Evolutionary conservation across 441 rosid genomes (phyloP), one percentile per base, ranked within the genome.

Genomic region (Populus hybrid): DNA sequence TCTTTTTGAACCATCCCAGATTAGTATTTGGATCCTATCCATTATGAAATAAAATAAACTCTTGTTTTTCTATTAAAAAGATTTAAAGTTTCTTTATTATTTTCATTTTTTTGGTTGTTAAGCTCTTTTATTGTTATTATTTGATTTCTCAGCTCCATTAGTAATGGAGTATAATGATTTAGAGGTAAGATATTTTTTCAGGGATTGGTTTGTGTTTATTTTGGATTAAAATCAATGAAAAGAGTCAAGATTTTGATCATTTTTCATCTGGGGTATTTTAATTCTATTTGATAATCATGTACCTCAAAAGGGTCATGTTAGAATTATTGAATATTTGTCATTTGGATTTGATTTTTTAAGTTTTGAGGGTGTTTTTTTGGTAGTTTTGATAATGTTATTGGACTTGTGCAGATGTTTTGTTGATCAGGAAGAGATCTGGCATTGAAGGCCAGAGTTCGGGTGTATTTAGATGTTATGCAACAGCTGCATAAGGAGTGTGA

Each of bases 381-480:
- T 70, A 9, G 30, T 59, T 74, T 69, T 77, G 63, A n/a, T 71
- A 35, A 12, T 30, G 69, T 12, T 67, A 40, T 19, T 75, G 72
- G 24, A 28, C 50, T 59, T 40, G 61, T 69, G 59, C 80, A 69
- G 78, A 19, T 74, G 24, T 23, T 72, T 73, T 65, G 26, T 50
- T 63, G 57, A 24, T 40, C 40, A n/a, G 46, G 64, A 18, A 57
- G 46, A 81, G 83, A 79, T 78, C 85, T 81, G 78, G 79, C 74
- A 53, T 74, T 76, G 80, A 23, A 73, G 87, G 82, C 78, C 69
- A 68, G 80, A 50, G 68, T 66, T 42, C 72, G 70, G 75, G 73
- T 69, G 38, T 72, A 69, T 79, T 86, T 94, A 89, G 91, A 94
- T 93, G 99, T 82, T 94, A 88, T 91, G 93, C 94, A 83, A 50